A percentile compares a stretch with the other conserved stretches of the same genome.
Conservation (phyloP, 495 filamentous ascomycete genomes). For the Aspergillus carlsbadensis region DNA sequence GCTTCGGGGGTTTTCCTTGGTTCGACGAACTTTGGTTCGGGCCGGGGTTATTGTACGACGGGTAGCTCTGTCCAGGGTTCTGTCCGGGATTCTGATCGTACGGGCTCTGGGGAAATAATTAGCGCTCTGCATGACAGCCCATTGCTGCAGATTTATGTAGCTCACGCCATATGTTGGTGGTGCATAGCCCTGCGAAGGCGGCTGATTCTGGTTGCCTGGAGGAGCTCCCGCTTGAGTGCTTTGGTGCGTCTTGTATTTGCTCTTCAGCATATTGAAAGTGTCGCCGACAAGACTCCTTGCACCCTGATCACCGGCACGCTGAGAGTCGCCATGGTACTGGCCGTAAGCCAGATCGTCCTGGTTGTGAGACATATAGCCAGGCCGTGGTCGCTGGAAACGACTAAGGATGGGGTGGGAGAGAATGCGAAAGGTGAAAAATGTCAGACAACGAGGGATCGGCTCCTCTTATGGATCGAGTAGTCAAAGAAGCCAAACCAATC, state of each 20-base stretch:
- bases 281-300: slow-evolving; percentile 54
- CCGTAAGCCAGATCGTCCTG: slow-evolving; percentile 58
- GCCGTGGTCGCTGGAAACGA: not conserved
- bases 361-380: slow-evolving; percentile 40
- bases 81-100: slow-evolving; percentile 8
- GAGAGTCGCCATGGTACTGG: slow-evolving; percentile 42
- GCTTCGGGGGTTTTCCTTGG: slow-evolving; percentile 36
- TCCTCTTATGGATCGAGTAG: slow-evolving; percentile 1
- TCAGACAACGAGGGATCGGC: not conserved
- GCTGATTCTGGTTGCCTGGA: slow-evolving; percentile 15
- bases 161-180: not conserved
- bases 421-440: slow-evolving; percentile 10
- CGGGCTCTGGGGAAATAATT: not conserved
- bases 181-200: slow-evolving; percentile 7
- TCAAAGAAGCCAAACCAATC: not conserved
- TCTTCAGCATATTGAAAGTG: slow-evolving; percentile 49
- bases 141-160: not conserved
- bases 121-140: not conserved
- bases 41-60: slow-evolving; percentile 9
- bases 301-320: slow-evolving; percentile 25
- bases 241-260: slow-evolving; percentile 40
- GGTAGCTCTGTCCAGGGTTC: slow-evolving; percentile 6
- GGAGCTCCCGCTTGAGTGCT: slow-evolving; percentile 9
- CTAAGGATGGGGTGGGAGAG: not conserved
- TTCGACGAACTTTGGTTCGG: slow-evolving; percentile 17